Percentiles rank a stretch among this genome's conserved stretches.
phyloP scores from a whole-genome alignment of 1,284 basidiomycete genomes.

The Pseudozyma pruni region DNA sequence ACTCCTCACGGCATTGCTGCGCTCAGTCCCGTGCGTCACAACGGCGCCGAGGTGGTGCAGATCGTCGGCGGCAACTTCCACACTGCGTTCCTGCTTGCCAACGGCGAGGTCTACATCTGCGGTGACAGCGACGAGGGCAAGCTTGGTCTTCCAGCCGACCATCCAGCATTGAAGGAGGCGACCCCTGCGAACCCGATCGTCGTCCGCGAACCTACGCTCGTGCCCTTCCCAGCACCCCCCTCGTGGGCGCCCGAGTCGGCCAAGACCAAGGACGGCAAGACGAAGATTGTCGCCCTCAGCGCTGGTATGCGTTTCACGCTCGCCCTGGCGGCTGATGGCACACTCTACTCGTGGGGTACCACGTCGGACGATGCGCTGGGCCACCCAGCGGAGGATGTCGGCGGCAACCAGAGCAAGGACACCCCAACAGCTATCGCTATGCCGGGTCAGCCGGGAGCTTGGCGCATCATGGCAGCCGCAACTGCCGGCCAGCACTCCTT shows the following conservation, averaged over 20 bases:
- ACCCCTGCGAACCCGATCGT: slow-evolving; percentile 38
- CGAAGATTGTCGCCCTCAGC: slow-evolving; percentile 79
- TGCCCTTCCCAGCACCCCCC: slow-evolving; percentile 68
- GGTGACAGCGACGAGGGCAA: slow-evolving; percentile 63
- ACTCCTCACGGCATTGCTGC: slow-evolving; percentile 77
- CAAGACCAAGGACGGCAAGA: slow-evolving; percentile 69
- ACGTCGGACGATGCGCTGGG: slow-evolving; percentile 74
- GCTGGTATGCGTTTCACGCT: slow-evolving; percentile 84
- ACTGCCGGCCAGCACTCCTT: slow-evolving; percentile 71
- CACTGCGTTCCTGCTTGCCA: slow-evolving; percentile 83
- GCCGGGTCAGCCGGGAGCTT: slow-evolving; percentile 69
- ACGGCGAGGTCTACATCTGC: slow-evolving; percentile 77
- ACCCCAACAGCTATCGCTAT: slow-evolving; percentile 76
- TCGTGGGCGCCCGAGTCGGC: slow-evolving; percentile 56
- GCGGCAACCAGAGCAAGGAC: slow-evolving; percentile 70
- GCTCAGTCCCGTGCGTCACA: slow-evolving; percentile 77
- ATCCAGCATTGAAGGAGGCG: slow-evolving; percentile 38
- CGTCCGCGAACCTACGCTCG: slow-evolving; percentile 56
- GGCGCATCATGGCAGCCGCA: slow-evolving; percentile 68
- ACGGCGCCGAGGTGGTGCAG: slow-evolving; percentile 69
- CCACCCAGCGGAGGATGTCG: slow-evolving; percentile 59
- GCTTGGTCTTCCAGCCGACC: slow-evolving; percentile 50
- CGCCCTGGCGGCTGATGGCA: slow-evolving; percentile 80
- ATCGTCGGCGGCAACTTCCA: slow-evolving; percentile 85
- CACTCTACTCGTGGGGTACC: slow-evolving; percentile 86